These are phyloP conservation scores for Lactarius sp. DNA, from an alignment of 768 basidiomycete species.

Conservation along the genomic window DNA sequence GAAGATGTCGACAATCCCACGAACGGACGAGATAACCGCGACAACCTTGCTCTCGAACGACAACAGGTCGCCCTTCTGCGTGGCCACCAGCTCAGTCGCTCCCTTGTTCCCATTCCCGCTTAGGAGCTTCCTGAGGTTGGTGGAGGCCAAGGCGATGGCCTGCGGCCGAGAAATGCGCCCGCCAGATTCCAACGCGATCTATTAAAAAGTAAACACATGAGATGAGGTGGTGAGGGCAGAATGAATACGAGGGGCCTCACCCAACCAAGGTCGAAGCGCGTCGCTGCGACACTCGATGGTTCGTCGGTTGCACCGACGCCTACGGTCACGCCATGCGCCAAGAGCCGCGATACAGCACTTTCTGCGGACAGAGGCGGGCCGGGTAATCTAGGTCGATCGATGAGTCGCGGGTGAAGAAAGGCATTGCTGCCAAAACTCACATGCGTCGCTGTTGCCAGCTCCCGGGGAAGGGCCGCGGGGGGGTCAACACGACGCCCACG, in stretches of 20 bases:
- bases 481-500: constrained; percentile 37
- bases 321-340: constrained; percentile 56
- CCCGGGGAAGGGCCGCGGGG: constrained; percentile 35
- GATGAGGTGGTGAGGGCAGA: background rate
- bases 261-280: constrained; percentile 37
- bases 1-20: constrained; percentile 31
- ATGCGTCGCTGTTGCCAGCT: constrained; percentile 36
- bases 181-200: constrained; percentile 39
- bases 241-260: constrained; percentile 26
- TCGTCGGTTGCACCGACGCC: constrained; percentile 44
- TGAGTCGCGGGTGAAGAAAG: background rate
- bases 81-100: constrained; percentile 38
- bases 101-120: constrained; percentile 29
- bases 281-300: constrained; percentile 30
- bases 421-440: constrained; percentile 14
- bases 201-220: background rate
- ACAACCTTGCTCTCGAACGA: constrained; percentile 34
- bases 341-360: constrained; percentile 47
- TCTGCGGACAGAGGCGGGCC: constrained; percentile 63
- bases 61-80: constrained; percentile 31
- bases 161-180: constrained; percentile 33
- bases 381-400: constrained; percentile 41
- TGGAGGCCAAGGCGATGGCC: constrained; percentile 36
- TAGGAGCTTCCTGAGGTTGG: constrained; percentile 29
- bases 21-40: constrained; percentile 29